Evolutionary conservation across 1,284 basidiomycete genomes (phyloP), one percentile per base, ranked within the genome.

Genomic region (Papiliotrema flavescens): DNA sequence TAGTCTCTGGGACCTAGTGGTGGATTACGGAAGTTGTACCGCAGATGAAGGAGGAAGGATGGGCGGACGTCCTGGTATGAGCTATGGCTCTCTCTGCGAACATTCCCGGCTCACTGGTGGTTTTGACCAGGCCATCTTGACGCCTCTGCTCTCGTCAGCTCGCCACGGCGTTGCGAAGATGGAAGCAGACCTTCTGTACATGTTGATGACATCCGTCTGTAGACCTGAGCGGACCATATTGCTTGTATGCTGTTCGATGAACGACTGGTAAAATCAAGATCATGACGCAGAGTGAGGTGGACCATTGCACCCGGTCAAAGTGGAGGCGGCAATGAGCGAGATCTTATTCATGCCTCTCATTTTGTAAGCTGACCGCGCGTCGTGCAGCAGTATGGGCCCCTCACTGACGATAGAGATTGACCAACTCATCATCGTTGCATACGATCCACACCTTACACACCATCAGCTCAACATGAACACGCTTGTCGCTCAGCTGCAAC

Each of bases 391-490:
- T n/a, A n/a, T 15, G 39, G 17, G 23, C 42, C 23, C 19, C 42
- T 26, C 20, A 23, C 42, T 15, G 9, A 20, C 23, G 9, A 20
- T 44, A 7, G 6, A 22, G n/a, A 20, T 44, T 26, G n/a, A 44
- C 39, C 39, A 40, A 22, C 20, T 22, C 20, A n/a, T n/a, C n/a
- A n/a, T 40, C n/a, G 20, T 40, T 15, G n/a, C 15, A 5, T n/a
- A 17, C 39, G 9, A 23, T 15, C 23, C 8, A 5, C 8, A 7
- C 20, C n/a, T 5, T 22, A 15, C 42, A 19, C 20, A 22, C 23
- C 41, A 46, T 22, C 20, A 19, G 2, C 19, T 7, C 35, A 83
- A 69, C 75, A 91, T 93, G 89, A 88, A 91, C 80, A 76, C 82
- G 49, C 81, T 92, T 67, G 82, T 85, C 52, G 80, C 84, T 54